Conservation (phyloP, 2,329 filamentous ascomycete species). For the Alternaria arborescens region DNA sequence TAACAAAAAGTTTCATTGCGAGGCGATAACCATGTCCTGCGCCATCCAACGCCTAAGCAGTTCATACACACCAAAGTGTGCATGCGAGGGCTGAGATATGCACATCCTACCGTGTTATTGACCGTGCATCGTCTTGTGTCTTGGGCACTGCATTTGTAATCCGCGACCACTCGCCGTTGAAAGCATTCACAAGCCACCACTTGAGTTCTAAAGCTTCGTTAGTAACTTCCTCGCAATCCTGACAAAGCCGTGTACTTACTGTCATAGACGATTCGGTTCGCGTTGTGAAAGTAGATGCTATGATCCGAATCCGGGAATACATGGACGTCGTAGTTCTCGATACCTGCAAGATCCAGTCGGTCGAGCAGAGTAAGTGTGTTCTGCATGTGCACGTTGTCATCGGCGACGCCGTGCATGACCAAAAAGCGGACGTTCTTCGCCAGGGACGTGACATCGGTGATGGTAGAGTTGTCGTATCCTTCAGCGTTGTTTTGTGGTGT, state of each 20-base stretch:
- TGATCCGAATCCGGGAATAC: constrained; percentile 97
- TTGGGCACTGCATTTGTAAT: constrained; percentile 63
- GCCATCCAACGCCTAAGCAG: background rate
- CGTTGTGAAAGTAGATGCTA: constrained; percentile 93
- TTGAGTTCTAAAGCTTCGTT: constrained; percentile 67
- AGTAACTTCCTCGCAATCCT: background rate
- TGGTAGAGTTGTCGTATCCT: constrained; percentile 79
- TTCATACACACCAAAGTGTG: background rate
- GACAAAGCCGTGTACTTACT: constrained; percentile 67
- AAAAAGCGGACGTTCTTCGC: constrained; percentile 84
- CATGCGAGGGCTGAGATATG: background rate
- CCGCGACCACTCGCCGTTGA: constrained; percentile 91
- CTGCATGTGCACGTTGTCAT: constrained; percentile 98
- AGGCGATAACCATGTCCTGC: background rate
- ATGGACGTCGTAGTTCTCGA: constrained; percentile 96
- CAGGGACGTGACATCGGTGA: constrained; percentile 78
- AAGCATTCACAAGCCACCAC: constrained; percentile 95
- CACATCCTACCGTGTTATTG: constrained; percentile 20
- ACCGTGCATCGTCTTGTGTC: constrained; percentile 34
- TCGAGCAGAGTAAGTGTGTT: constrained; percentile 90
- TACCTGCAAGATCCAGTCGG: constrained; percentile 77
- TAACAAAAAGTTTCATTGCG: background rate
- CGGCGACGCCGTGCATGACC: constrained; percentile 93
- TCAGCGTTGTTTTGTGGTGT: constrained; percentile 81
- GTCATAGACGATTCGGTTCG: constrained; percentile 88